Conservation (phyloP, 768 basidiomycete species). For the Lepiota subincarnata region DNA sequence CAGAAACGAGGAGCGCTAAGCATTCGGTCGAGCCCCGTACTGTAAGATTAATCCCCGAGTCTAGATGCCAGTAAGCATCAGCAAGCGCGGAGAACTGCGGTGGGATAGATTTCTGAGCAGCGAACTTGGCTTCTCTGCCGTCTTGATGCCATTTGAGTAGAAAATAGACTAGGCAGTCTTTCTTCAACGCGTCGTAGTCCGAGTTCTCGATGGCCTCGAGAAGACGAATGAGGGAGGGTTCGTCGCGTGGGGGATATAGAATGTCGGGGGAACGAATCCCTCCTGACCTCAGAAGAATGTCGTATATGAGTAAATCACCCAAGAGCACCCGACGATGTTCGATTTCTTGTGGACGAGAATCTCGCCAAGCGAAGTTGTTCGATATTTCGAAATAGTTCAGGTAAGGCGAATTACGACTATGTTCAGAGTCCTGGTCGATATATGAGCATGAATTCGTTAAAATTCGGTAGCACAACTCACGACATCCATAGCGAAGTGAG, state of each 20-base stretch:
- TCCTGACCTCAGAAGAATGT: slow-evolving; percentile 64
- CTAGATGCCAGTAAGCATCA: slow-evolving; percentile 85
- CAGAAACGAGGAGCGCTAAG: background rate
- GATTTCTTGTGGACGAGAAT: slow-evolving; percentile 51
- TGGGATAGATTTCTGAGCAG: slow-evolving; percentile 55
- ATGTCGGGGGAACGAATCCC: slow-evolving; percentile 55
- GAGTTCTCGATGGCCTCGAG: slow-evolving; percentile 59
- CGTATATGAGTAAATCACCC: slow-evolving; percentile 66
- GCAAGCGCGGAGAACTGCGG: slow-evolving; percentile 72
- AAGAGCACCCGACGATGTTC: slow-evolving; percentile 57
- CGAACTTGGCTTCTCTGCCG: slow-evolving; percentile 49
- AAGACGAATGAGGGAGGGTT: slow-evolving; percentile 48
- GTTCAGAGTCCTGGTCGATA: slow-evolving; percentile 2
- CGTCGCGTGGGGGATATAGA: slow-evolving; percentile 66
- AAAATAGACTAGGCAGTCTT: slow-evolving; percentile 77
- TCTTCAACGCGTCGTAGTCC: slow-evolving; percentile 71
- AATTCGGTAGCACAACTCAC: background rate
- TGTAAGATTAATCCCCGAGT: slow-evolving; percentile 59
- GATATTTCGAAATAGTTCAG: slow-evolving; percentile 58
- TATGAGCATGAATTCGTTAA: background rate
- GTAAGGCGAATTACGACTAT: slow-evolving; percentile 56
- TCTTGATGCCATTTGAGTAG: slow-evolving; percentile 78
- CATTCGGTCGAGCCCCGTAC: slow-evolving; percentile 41
- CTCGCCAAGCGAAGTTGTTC: slow-evolving; percentile 57
- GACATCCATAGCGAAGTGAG: slow-evolving; percentile 2